A percentile compares a stretch with the other conserved stretches of the same genome.
Conservation (phyloP, 164 flowering plant species). For the Liriodendron chinense region DNA sequence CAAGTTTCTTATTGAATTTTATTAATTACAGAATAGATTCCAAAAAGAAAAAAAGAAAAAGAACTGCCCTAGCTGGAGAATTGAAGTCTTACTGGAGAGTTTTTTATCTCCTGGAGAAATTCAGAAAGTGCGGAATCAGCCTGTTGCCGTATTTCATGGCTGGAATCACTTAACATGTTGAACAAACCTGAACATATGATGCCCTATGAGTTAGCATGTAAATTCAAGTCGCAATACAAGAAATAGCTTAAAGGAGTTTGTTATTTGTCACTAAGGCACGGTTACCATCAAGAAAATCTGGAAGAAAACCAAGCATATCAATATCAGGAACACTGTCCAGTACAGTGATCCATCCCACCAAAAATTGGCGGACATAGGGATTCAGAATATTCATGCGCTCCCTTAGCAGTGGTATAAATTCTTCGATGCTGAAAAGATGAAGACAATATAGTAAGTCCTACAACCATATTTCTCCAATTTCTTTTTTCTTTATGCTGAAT, state of each 20-base stretch:
- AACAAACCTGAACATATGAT: constrained; percentile 67
- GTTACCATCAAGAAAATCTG: constrained; percentile 99
- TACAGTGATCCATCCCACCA: constrained; percentile 99
- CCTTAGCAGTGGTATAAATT: constrained; percentile 89
- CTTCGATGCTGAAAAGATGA: constrained; percentile 77
- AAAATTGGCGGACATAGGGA: constrained; percentile 93
- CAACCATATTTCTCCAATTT: background rate
- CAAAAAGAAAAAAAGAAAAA: background rate
- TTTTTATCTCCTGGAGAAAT: constrained; percentile 96
- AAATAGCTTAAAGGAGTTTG: background rate
- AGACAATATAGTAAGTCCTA: constrained; percentile 6
- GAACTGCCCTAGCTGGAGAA: background rate
- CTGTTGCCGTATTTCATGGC: constrained; percentile 96
- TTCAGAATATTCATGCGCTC: constrained; percentile 95
- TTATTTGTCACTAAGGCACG: constrained; percentile 3
- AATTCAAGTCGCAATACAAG: background rate
- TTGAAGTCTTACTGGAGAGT: constrained; percentile 76
- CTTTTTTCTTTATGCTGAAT: background rate
- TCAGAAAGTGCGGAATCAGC: constrained; percentile 99
- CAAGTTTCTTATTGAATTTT: too few relatives aligned
- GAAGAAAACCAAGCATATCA: constrained; percentile 99
- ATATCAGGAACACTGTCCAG: constrained; percentile 98
- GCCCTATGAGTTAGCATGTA: background rate
- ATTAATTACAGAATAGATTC: too few relatives aligned
- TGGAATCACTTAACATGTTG: constrained; percentile 93